A percentile compares a stretch with the other conserved stretches of the same genome.
phyloP scores from a whole-genome alignment of 768 basidiomycete genomes.

The Leucocoprinus leucothites region DNA sequence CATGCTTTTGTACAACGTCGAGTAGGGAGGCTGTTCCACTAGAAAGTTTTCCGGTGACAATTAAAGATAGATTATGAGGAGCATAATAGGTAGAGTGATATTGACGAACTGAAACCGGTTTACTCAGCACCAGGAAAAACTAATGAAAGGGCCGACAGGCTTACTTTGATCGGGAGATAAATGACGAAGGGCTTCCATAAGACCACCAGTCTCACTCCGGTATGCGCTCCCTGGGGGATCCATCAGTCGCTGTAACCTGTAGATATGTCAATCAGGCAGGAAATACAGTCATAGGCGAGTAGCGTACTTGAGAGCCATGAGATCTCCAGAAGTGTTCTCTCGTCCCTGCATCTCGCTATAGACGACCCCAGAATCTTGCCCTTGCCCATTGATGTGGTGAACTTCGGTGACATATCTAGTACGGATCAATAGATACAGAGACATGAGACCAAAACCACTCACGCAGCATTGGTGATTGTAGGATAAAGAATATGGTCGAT shows the following conservation, averaged over 20 bases:
- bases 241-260: constrained; percentile 73
- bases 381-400: constrained; percentile 91
- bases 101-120: constrained; percentile 61
- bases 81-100: constrained; percentile 91
- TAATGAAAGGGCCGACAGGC: constrained; percentile 15
- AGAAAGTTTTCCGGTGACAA: constrained; percentile 85
- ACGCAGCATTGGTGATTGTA: constrained; percentile 86
- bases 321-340: constrained; percentile 87
- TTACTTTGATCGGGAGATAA: constrained; percentile 88
- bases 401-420: constrained; percentile 64
- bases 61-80: constrained; percentile 88
- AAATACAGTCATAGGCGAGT: not conserved
- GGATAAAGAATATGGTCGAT: constrained; percentile 97
- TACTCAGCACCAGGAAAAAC: not conserved
- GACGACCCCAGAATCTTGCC: constrained; percentile 92
- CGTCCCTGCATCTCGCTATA: constrained; percentile 97
- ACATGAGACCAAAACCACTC: constrained; percentile 26
- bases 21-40: constrained; percentile 74
- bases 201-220: constrained; percentile 93
- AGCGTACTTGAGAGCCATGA: constrained; percentile 60
- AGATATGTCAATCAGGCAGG: not conserved
- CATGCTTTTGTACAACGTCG: constrained; percentile 72
- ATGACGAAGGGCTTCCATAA: constrained; percentile 87
- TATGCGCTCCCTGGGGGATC: constrained; percentile 86
- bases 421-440: not conserved